These are phyloP conservation scores for Venturia asperata DNA, from an alignment of 2,329 filamentous ascomycete species.

Conservation along the genomic window DNA sequence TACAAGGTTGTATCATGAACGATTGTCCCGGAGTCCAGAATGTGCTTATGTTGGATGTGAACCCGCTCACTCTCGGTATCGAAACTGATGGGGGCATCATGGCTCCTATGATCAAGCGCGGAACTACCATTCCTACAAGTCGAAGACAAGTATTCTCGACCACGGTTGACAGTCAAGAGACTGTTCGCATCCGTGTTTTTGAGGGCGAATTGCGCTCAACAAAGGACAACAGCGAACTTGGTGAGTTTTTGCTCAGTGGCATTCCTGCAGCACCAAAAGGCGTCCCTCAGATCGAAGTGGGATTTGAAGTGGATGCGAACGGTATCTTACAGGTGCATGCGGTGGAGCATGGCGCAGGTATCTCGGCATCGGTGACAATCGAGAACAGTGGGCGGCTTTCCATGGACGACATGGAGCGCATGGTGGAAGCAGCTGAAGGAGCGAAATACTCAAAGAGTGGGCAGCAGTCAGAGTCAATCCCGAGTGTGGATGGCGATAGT, in stretches of 20 bases:
- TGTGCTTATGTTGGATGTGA: conserved; percentile 17
- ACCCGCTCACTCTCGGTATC: conserved; percentile 17
- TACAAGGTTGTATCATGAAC: conserved; percentile 16
- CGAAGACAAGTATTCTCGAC: conserved; percentile 12
- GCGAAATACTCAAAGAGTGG: not conserved
- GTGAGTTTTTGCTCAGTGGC: conserved; percentile 13
- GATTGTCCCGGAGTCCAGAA: conserved; percentile 3
- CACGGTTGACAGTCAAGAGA: conserved; percentile 10
- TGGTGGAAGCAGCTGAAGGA: not conserved
- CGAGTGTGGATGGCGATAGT: not conserved
- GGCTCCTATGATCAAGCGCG: conserved; percentile 16
- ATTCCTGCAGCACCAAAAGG: conserved; percentile 19
- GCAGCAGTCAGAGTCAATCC: not conserved
- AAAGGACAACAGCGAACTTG: conserved; percentile 13
- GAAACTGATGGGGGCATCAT: conserved; percentile 16
- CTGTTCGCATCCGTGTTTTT: conserved; percentile 13
- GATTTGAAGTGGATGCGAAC: conserved; percentile 4
- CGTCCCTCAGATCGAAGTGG: conserved; percentile 19
- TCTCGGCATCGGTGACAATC: not conserved
- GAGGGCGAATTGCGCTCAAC: conserved; percentile 13
- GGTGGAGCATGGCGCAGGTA: not conserved
- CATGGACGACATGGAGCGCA: not conserved
- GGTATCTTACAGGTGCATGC: conserved; percentile 4
- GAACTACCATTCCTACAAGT: conserved; percentile 14
- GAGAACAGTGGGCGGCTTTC: not conserved